phyloP scores from a whole-genome alignment of 768 basidiomycete species.

The Basidioascus undulatus region DNA sequence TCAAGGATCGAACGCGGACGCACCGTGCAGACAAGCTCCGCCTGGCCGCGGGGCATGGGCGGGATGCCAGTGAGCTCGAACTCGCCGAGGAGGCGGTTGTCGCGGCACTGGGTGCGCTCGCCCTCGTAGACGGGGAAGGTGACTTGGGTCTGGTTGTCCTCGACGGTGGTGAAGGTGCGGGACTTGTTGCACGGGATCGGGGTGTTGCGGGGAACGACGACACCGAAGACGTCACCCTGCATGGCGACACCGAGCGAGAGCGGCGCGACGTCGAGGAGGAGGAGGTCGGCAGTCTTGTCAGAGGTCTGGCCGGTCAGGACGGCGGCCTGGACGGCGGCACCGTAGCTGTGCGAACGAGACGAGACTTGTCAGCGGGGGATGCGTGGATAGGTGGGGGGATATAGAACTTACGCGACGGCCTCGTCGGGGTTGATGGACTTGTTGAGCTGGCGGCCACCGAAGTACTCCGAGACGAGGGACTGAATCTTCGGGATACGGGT shows the following conservation, averaged over 20 bases:
- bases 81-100: conserved; percentile 96
- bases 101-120: conserved; percentile 97
- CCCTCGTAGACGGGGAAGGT: conserved; percentile 99
- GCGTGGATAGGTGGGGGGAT: no score
- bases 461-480: conserved; percentile 92
- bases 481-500: conserved; percentile 99
- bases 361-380: no score
- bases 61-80: conserved; percentile 98
- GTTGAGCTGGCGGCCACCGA: conserved; percentile 91
- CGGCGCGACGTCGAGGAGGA: conserved; percentile 94
- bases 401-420: conserved; percentile 94
- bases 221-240: conserved; percentile 99
- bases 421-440: conserved; percentile 99
- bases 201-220: conserved; percentile 97
- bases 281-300: conserved; percentile 93
- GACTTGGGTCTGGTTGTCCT: conserved; percentile 98
- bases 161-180: conserved; percentile 94
- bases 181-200: conserved; percentile 99
- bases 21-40: conserved; percentile 95
- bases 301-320: conserved; percentile 96
- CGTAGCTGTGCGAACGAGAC: no score
- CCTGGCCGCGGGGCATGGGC: conserved; percentile 97
- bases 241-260: conserved; percentile 98
- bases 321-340: conserved; percentile 97
- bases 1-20: no score